These are phyloP conservation scores for Boletus barrowsii DNA, from an alignment of 768 basidiomycete genomes.

Conservation along the genomic window DNA sequence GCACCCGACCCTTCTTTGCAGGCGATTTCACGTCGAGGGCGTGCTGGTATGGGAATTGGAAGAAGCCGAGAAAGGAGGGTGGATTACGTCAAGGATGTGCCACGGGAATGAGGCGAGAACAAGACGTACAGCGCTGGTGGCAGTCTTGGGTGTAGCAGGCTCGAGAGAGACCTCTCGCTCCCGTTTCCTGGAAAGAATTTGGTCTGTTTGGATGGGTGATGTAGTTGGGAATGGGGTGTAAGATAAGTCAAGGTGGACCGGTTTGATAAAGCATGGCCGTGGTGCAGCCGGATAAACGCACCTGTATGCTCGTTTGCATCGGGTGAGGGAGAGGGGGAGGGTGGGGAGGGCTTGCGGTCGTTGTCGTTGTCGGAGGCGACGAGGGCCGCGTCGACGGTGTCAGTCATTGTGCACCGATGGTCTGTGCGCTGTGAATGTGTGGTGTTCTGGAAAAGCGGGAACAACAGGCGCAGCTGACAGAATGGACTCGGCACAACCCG, in stretches of 20 bases:
- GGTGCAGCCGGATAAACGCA: conserved; percentile 31
- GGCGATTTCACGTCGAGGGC: conserved; percentile 52
- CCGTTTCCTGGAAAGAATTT: conserved; percentile 62
- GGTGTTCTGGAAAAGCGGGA: conserved; percentile 24
- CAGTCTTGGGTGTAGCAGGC: conserved; percentile 50
- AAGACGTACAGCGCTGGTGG: conserved; percentile 34
- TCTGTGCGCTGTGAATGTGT: conserved; percentile 31
- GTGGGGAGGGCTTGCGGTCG: conserved; percentile 23
- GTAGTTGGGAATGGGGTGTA: conserved; percentile 20
- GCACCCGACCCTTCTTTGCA: conserved; percentile 72
- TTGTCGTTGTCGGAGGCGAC: conserved; percentile 7
- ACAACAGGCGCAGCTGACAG: conserved; percentile 33
- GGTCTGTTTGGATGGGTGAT: conserved; percentile 25
- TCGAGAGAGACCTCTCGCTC: conserved; percentile 78
- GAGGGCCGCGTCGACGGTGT: conserved; percentile 20
- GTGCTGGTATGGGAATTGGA: conserved; percentile 23
- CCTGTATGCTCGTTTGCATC: conserved; percentile 42
- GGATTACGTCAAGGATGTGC: conserved; percentile 29
- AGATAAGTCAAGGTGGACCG: conserved; percentile 23
- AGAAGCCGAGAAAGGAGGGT: conserved; percentile 17
- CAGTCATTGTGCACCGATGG: conserved; percentile 28
- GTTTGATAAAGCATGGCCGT: conserved; percentile 24
- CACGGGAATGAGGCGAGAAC: conserved; percentile 9
- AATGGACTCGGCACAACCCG: conserved; percentile 33
- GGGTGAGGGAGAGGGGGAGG: conserved; percentile 43